Evolutionary conservation across 2,329 filamentous ascomycete species (phyloP).

Genomic region (Nothopassalora personata): DNA sequence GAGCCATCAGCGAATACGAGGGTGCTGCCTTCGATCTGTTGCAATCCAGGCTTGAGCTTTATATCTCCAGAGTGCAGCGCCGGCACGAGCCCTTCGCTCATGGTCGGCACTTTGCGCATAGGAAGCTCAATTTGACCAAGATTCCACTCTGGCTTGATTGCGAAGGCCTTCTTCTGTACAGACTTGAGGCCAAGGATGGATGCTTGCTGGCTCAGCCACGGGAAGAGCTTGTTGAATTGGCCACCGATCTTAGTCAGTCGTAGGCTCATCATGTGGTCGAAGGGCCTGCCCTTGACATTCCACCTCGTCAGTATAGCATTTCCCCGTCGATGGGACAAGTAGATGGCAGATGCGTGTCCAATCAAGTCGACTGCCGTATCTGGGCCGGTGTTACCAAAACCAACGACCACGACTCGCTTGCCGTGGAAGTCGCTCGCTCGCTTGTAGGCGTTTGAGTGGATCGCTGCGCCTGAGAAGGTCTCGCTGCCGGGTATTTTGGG

Average conservation of each 20-base stretch:
- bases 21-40: background rate
- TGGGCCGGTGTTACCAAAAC: slow-evolving; percentile 6
- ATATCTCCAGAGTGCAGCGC: slow-evolving; percentile 2
- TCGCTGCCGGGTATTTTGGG: slow-evolving; percentile 1
- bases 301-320: slow-evolving; percentile 4
- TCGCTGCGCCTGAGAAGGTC: slow-evolving; percentile 4
- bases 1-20: slow-evolving; percentile 5
- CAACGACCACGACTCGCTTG: slow-evolving; percentile 7
- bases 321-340: slow-evolving; percentile 6
- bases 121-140: background rate
- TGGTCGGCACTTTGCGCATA: background rate
- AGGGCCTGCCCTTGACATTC: slow-evolving; percentile 5
- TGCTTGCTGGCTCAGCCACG: background rate
- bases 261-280: slow-evolving; percentile 3
- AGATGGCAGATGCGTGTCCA: slow-evolving; percentile 6
- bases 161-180: slow-evolving; percentile 2
- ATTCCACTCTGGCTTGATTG: slow-evolving; percentile 7
- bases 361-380: slow-evolving; percentile 8
- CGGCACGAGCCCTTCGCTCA: slow-evolving; percentile 7
- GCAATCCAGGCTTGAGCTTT: slow-evolving; percentile 3
- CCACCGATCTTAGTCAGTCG: slow-evolving; percentile 4
- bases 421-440: background rate
- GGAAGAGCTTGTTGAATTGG: slow-evolving; percentile 3
- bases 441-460: slow-evolving; percentile 10
- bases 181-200: slow-evolving; percentile 1